These are phyloP conservation scores for Neurospora tetrasperma DNA, from an alignment of 495 filamentous ascomycete species.

Conservation along the genomic window DNA sequence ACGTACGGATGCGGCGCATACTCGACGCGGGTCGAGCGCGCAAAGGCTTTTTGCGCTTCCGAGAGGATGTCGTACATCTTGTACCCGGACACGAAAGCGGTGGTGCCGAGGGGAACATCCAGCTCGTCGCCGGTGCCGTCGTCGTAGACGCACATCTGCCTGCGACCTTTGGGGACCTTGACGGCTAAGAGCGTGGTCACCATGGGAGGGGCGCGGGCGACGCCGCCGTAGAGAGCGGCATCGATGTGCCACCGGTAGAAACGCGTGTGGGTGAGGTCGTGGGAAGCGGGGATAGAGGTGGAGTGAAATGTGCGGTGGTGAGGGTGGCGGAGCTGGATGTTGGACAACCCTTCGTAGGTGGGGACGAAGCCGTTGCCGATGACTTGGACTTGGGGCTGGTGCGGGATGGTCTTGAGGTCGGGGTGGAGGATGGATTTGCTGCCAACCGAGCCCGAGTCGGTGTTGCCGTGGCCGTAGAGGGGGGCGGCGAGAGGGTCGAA, in stretches of 20 bases:
- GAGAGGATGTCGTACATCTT: slow-evolving; percentile 54
- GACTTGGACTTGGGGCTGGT: slow-evolving; percentile 69
- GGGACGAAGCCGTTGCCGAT: slow-evolving; percentile 62
- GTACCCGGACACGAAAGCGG: slow-evolving; percentile 60
- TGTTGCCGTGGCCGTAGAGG: slow-evolving; percentile 62
- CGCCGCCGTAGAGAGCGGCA: slow-evolving; percentile 54
- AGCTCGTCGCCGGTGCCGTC: slow-evolving; percentile 59
- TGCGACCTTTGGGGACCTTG: slow-evolving; percentile 50
- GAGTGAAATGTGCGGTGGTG: slow-evolving; percentile 68
- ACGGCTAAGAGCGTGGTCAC: slow-evolving; percentile 63
- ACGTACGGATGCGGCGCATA: slow-evolving; percentile 71
- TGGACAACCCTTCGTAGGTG: slow-evolving; percentile 54
- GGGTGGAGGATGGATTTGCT: slow-evolving; percentile 58
- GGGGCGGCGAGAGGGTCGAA: slow-evolving; percentile 52
- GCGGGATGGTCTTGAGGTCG: slow-evolving; percentile 66
- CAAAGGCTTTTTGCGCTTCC: slow-evolving; percentile 54
- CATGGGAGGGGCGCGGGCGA: slow-evolving; percentile 48
- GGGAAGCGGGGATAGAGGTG: slow-evolving; percentile 46
- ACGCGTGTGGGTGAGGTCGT: slow-evolving; percentile 56
- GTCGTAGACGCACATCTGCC: slow-evolving; percentile 58
- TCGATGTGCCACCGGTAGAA: slow-evolving; percentile 78
- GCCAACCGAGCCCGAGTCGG: slow-evolving; percentile 37
- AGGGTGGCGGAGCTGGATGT: slow-evolving; percentile 59
- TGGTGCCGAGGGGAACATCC: slow-evolving; percentile 62
- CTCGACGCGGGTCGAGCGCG: slow-evolving; percentile 50